These are phyloP conservation scores for Geoglossum cookeanum DNA, from an alignment of 2,329 filamentous ascomycete genomes.

Conservation along the genomic window DNA sequence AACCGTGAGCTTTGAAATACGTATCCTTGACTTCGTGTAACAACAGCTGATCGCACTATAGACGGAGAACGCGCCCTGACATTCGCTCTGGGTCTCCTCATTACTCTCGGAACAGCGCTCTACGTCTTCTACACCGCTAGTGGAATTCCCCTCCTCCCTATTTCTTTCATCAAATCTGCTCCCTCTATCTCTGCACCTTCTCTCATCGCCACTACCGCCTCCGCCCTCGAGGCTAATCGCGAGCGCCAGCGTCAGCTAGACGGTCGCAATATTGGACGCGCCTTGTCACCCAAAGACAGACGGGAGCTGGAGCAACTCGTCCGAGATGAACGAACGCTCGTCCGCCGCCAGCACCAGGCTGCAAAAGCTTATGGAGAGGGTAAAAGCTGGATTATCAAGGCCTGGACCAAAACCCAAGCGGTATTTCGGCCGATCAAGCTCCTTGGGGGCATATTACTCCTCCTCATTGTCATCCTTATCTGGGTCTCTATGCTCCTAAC, in stretches of 20 bases:
- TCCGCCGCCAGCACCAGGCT: conserved; percentile 72
- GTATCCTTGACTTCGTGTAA: background rate
- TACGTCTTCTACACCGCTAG: conserved; percentile 80
- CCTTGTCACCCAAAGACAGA: conserved; percentile 66
- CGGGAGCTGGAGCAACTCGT: conserved; percentile 73
- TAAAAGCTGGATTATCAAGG: conserved; percentile 50
- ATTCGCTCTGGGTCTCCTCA: conserved; percentile 74
- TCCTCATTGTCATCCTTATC: conserved; percentile 54
- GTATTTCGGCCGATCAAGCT: conserved; percentile 79
- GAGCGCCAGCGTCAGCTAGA: conserved; percentile 87
- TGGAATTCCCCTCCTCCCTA: conserved; percentile 72
- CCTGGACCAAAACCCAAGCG: conserved; percentile 64
- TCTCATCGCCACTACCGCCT: conserved; percentile 55
- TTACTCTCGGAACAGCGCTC: conserved; percentile 67
- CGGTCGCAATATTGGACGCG: conserved; percentile 60
- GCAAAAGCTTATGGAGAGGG: conserved; percentile 64
- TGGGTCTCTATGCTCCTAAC: conserved; percentile 92
- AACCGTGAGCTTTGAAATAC: conserved; percentile 40
- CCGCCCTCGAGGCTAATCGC: conserved; percentile 69
- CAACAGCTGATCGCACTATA: conserved; percentile 15
- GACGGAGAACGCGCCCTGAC: conserved; percentile 81
- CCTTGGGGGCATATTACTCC: conserved; percentile 59
- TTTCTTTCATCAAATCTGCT: conserved; percentile 81
- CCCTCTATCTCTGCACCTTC: conserved; percentile 70
- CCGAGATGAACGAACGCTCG: conserved; percentile 79